phyloP scores from a whole-genome alignment of 179 eudicot genomes.

The Beta lomatogona region DNA sequence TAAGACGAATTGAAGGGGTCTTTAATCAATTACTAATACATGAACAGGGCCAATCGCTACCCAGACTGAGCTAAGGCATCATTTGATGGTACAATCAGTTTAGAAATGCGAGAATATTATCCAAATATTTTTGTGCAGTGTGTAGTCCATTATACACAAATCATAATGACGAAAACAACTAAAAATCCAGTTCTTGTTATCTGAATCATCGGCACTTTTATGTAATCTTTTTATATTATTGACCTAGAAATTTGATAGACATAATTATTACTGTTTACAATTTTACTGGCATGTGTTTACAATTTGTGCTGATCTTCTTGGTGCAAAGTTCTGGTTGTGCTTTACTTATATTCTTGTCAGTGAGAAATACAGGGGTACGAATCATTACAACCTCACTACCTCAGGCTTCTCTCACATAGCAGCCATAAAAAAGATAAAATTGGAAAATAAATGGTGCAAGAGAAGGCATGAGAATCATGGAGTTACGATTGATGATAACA shows the following conservation, averaged over 20 bases:
- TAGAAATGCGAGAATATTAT: not conserved
- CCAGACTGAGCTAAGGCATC: not conserved
- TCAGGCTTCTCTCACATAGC: no score
- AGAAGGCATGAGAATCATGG: no score
- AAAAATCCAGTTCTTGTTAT: no score
- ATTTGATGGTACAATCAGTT: not conserved
- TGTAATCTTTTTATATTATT: not conserved
- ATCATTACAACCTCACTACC: not conserved
- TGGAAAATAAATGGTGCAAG: no score
- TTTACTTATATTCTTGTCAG: not conserved
- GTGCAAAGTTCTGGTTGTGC: no score
- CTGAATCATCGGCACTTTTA: not conserved
- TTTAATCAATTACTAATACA: not conserved
- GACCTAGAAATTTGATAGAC: not conserved
- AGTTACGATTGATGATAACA: no score
- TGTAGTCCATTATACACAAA: not conserved
- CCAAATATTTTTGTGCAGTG: not conserved
- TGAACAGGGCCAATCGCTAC: not conserved
- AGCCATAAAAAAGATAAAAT: no score
- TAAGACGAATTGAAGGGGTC: not conserved
- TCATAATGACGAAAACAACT: not conserved
- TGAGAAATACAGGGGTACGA: not conserved
- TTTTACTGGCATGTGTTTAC: not conserved
- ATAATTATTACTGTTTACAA: not conserved
- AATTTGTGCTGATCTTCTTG: not conserved